phyloP scores from a whole-genome alignment of 306 rosid genomes.

The Begonia loranthoides region DNA sequence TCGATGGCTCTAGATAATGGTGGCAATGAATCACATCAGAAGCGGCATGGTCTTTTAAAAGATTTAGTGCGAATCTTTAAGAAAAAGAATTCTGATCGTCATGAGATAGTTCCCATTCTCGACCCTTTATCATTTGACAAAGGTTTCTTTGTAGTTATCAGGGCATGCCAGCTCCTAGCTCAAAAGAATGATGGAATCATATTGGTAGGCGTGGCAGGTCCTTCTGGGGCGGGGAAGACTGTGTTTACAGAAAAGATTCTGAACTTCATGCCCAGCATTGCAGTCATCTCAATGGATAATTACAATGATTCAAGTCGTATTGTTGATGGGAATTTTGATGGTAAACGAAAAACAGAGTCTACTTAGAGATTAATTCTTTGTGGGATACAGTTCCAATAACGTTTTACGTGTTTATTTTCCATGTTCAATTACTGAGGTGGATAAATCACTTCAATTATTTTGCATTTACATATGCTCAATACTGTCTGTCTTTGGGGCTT shows the following conservation, averaged over 20 bases:
- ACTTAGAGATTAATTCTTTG: too few species aligned
- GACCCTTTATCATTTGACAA: slow-evolving; percentile 78
- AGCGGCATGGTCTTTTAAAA: slow-evolving; percentile 70
- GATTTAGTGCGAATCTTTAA: slow-evolving; percentile 80
- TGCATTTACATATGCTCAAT: too few species aligned
- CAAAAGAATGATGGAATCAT: slow-evolving; percentile 83
- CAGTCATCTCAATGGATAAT: slow-evolving; percentile 97
- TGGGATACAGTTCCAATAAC: too few species aligned
- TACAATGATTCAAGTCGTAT: slow-evolving; percentile 94
- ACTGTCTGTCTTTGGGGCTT: too few species aligned
- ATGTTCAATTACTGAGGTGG: too few species aligned
- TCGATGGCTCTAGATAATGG: slow-evolving; percentile 50
- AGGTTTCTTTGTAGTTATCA: slow-evolving; percentile 87
- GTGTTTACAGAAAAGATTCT: slow-evolving; percentile 86
- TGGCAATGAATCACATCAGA: slow-evolving; percentile 41
- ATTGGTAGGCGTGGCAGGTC: slow-evolving; percentile 94
- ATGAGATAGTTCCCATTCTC: slow-evolving; percentile 61
- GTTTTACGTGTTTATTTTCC: too few species aligned
- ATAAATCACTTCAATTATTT: too few species aligned
- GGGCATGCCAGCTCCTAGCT: slow-evolving; percentile 80
- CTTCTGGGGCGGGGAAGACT: slow-evolving; percentile 98
- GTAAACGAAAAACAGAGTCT: slow-evolving; percentile 23
- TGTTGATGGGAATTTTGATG: slow-evolving; percentile 95
- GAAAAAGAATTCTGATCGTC: slow-evolving; percentile 53
- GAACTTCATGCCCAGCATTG: slow-evolving; percentile 85